A percentile compares a stretch with the other conserved stretches of the same genome.
These are phyloP conservation scores for Tolypocladium endophyticum DNA, from an alignment of 2,329 filamentous ascomycete species.

Conservation along the genomic window DNA sequence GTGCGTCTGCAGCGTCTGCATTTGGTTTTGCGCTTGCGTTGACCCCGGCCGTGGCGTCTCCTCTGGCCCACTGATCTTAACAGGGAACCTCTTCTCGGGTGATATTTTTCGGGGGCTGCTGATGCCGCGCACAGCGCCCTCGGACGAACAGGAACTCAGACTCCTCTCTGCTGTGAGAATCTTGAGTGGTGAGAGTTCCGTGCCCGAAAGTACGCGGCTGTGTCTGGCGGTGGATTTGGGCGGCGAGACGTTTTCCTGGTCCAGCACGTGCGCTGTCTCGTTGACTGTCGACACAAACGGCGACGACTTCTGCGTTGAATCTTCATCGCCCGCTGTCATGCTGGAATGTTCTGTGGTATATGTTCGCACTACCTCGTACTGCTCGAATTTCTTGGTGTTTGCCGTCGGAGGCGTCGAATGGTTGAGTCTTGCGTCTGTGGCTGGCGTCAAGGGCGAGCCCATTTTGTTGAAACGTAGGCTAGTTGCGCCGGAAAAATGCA, in stretches of 20 bases:
- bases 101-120: constrained; percentile 36
- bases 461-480: constrained; percentile 12
- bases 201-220: constrained; percentile 46
- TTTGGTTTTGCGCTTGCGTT: neutral
- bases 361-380: constrained; percentile 21
- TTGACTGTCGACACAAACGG: constrained; percentile 18
- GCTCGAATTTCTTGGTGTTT: constrained; percentile 16
- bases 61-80: constrained; percentile 37
- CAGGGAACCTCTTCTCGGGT: constrained; percentile 50
- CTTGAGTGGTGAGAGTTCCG: constrained; percentile 47
- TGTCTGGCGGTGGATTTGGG: constrained; percentile 30
- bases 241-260: constrained; percentile 37
- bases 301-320: constrained; percentile 12
- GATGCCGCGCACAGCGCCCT: constrained; percentile 17
- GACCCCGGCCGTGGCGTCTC: constrained; percentile 7
- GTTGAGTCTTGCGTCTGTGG: constrained; percentile 26
- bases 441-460: constrained; percentile 30
- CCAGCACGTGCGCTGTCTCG: constrained; percentile 16
- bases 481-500: neutral
- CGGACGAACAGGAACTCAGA: constrained; percentile 8
- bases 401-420: constrained; percentile 18
- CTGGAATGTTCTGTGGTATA: constrained; percentile 9
- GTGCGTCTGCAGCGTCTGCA: constrained; percentile 4
- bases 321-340: neutral
- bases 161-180: constrained; percentile 32